A percentile compares a stretch with the other conserved stretches of the same genome.
phyloP scores from a whole-genome alignment of 1,139 yeast genomes.

The Hansenula sp. region DNA sequence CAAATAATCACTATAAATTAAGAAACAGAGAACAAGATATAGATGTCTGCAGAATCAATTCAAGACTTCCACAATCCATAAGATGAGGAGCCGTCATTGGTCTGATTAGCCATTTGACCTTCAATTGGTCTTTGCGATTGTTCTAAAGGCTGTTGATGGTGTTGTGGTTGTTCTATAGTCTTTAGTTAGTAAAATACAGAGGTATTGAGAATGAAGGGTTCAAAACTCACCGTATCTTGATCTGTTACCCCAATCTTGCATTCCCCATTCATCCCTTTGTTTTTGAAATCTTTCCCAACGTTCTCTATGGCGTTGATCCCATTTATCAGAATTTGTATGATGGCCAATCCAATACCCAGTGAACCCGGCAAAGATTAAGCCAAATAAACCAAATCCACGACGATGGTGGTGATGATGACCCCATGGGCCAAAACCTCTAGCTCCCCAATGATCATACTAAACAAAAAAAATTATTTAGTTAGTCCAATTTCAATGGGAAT shows the following conservation, averaged over 20 bases:
- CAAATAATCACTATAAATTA: too few relatives aligned
- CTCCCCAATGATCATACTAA: background rate
- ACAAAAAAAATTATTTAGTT: background rate
- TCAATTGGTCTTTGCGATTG: too few relatives aligned
- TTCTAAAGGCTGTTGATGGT: too few relatives aligned
- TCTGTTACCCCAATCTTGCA: background rate
- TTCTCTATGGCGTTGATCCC: background rate
- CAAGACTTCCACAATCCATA: too few relatives aligned
- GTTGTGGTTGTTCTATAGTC: too few relatives aligned
- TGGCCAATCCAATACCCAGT: constrained; percentile 1
- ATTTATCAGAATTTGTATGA: background rate
- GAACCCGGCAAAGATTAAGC: background rate
- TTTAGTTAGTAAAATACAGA: background rate
- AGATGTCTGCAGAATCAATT: too few relatives aligned
- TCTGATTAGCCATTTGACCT: too few relatives aligned
- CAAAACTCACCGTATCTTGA: background rate
- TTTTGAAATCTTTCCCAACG: background rate
- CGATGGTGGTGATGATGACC: background rate
- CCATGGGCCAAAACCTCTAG: background rate
- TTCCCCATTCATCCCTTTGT: background rate
- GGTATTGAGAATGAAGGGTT: background rate
- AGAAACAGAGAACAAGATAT: too few relatives aligned
- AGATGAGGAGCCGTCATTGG: too few relatives aligned
- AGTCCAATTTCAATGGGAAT: background rate
- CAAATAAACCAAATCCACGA: background rate